A percentile compares a stretch with the other conserved stretches of the same genome.
Evolutionary conservation across 2,329 filamentous ascomycete species (phyloP).

Genomic region (Hypoxylon sp.): DNA sequence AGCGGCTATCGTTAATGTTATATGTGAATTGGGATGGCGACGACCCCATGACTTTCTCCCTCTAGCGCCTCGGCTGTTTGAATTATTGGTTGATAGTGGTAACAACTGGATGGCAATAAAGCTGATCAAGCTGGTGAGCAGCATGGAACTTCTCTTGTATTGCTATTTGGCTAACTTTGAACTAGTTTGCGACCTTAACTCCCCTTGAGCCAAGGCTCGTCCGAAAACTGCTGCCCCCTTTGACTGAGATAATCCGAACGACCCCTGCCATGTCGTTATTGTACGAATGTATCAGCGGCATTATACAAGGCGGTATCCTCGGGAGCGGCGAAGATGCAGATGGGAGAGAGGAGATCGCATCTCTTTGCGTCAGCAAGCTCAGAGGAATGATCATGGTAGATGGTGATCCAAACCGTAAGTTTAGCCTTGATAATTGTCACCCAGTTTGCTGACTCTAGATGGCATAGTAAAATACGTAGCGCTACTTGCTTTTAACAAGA

Average conservation of each 20-base stretch:
- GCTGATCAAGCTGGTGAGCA: constrained; percentile 89
- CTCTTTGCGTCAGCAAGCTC: constrained; percentile 91
- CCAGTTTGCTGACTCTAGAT: constrained; percentile 37
- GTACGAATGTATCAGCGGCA: constrained; percentile 98
- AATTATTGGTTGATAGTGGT: constrained; percentile 88
- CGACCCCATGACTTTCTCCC: constrained; percentile 94
- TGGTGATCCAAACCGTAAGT: constrained; percentile 91
- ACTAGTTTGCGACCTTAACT: constrained; percentile 91
- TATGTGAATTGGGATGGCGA: constrained; percentile 96
- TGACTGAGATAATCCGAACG: constrained; percentile 93
- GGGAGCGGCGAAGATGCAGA: constrained; percentile 83
- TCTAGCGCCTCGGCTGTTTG: constrained; percentile 90
- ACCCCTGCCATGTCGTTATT: constrained; percentile 98
- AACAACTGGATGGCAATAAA: constrained; percentile 99
- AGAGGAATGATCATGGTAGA: constrained; percentile 95
- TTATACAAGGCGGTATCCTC: constrained; percentile 95
- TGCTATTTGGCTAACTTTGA: constrained; percentile 45
- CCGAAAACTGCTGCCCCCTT: constrained; percentile 88
- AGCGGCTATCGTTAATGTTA: constrained; percentile 94
- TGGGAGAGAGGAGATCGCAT: constrained; percentile 92
- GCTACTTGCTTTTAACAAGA: constrained; percentile 93
- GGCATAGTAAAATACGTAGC: constrained; percentile 93
- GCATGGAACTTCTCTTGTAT: constrained; percentile 29
- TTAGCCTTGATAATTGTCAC: constrained; percentile 27
- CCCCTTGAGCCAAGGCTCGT: constrained; percentile 92